Conservation (phyloP, 1,284 basidiomycete genomes). For the Cryptococcus depauperatus region DNA sequence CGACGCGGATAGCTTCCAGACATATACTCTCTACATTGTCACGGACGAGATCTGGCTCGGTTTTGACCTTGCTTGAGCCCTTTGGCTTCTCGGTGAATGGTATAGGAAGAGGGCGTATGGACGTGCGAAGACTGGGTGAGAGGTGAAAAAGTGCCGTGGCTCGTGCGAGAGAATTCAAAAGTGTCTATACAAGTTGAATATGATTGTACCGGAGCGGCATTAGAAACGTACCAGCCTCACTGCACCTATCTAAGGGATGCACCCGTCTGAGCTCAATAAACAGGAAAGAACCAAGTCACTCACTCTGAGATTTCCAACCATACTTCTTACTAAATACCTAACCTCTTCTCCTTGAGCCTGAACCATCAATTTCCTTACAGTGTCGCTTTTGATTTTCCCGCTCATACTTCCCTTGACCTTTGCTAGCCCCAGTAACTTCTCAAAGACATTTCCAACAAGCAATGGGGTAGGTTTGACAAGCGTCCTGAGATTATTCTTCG, state of each 20-base stretch:
- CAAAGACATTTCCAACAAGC: constrained; percentile 58
- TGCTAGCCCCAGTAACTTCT: constrained; percentile 58
- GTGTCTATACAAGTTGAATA: constrained; percentile 46
- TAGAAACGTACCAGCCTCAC: constrained; percentile 54
- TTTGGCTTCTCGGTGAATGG: constrained; percentile 26
- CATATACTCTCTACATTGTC: constrained; percentile 51
- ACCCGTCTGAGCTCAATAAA: neutral
- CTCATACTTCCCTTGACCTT: constrained; percentile 64
- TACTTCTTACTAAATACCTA: constrained; percentile 71
- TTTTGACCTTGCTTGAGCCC: constrained; percentile 47
- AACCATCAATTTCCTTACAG: constrained; percentile 74
- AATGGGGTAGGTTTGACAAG: constrained; percentile 65
- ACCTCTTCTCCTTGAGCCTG: constrained; percentile 79
- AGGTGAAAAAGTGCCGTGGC: constrained; percentile 58
- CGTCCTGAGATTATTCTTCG: constrained; percentile 69
- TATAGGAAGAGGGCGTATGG: constrained; percentile 44
- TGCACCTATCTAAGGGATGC: constrained; percentile 62
- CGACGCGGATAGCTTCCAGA: constrained; percentile 54
- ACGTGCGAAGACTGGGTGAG: constrained; percentile 40
- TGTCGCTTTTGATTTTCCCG: constrained; percentile 63
- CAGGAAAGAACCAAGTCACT: constrained; percentile 7
- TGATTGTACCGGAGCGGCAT: neutral
- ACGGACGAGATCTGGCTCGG: constrained; percentile 46
- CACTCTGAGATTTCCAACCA: constrained; percentile 73
- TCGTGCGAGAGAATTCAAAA: constrained; percentile 73